Base-by-base conservation (phyloP, 2,329 filamentous ascomycete species). In the Epichloe baconii region DNA sequence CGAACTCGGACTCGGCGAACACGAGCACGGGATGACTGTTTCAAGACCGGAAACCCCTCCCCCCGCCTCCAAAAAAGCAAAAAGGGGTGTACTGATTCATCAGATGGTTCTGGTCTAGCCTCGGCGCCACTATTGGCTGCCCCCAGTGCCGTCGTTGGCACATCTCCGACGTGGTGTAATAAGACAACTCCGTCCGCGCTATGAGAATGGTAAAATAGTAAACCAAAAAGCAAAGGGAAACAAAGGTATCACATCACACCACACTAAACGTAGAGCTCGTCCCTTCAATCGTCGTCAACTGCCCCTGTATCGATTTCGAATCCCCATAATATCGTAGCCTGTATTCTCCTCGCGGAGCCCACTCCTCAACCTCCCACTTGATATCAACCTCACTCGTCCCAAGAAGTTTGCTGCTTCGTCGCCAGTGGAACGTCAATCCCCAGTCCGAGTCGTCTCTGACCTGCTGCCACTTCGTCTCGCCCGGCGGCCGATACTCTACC, bases 301-400 rank as follows among this genome's bases (percentile, higher is more conserved):
- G 86, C 14, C 71, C 71, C 6, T 38, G 36, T 53, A 80, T 63
- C 17, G 73, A 71, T 74, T 88, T 95, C 17, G 79, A 74, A 68
- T 95, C 87, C 0, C 90, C 90, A 68, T 82, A 89, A 63, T 95
- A 95, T 65, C 74, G 77, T 43, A 95, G 68, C 37, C 88, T 73
- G 67, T 95, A 95, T 54, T 73, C 77, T 0, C 86, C 89, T 10
- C 62, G 67, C 57, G 70, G 69, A 41, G 71, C 72, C 56, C 73
- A 73, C 48, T 73, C 70, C 66, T 85, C 83, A 57, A 88, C 85
- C 66, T 89, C 83, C 90, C 90, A 96, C 46, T 74, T 75, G 45
- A 95, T 73, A 1, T 71, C 79, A 1, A 88, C 89, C 62, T 87
- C 78, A 61, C 87, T 94, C 37, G 83, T 84, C 0, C 83, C 89